phyloP scores from a whole-genome alignment of 306 rosid genomes.

The Lathyrus tuberosus region DNA sequence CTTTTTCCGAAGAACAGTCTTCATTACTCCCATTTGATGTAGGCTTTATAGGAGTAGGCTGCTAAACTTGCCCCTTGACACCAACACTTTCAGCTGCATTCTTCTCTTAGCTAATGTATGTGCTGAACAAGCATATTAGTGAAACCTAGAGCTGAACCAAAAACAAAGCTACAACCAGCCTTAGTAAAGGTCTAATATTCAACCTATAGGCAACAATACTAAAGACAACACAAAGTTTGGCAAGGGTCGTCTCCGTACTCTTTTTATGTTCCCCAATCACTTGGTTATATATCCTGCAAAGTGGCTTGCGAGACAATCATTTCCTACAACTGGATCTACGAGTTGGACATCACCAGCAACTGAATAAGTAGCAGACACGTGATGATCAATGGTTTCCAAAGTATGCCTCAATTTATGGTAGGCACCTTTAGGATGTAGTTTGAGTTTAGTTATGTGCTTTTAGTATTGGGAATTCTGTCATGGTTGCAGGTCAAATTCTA shows the following conservation, averaged over 20 bases:
- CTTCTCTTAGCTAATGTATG: slow-evolving; percentile 85
- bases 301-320: slow-evolving; percentile 93
- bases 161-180: slow-evolving; percentile 97
- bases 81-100: too few species aligned
- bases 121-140: slow-evolving; percentile 94
- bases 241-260: slow-evolving; percentile 97
- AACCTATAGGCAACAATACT: slow-evolving; percentile 91
- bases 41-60: too few species aligned
- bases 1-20: too few species aligned
- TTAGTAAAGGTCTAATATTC: slow-evolving; percentile 89
- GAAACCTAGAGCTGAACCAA: slow-evolving; percentile 86
- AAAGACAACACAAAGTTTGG: slow-evolving; percentile 85
- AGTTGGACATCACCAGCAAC: slow-evolving; percentile 88
- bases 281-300: slow-evolving; percentile 91
- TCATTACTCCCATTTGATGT: too few species aligned
- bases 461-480: too few species aligned
- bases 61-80: too few species aligned
- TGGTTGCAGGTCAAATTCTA: too few species aligned
- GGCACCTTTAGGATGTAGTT: slow-evolving; percentile 92
- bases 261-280: slow-evolving; percentile 97
- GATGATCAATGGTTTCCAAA: slow-evolving; percentile 81
- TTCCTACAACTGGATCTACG: slow-evolving; percentile 90
- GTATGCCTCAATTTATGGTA: slow-evolving; percentile 92
- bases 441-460: slow-evolving; percentile 85
- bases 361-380: slow-evolving; percentile 82